Base-by-base conservation (phyloP, 208 protist genomes). In the Trypanosoma cruzi region DNA sequence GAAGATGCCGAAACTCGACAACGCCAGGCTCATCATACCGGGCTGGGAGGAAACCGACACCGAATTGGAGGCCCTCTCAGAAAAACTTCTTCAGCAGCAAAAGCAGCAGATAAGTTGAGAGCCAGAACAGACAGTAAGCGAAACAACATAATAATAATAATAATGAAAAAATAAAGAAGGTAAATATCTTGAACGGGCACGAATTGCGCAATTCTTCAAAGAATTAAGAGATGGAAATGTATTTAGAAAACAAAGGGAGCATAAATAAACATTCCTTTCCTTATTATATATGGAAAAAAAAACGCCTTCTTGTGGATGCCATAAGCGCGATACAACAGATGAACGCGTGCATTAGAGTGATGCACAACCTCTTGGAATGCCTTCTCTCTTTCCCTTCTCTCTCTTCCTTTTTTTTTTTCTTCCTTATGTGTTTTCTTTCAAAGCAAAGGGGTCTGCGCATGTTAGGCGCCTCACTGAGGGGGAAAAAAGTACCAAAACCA, bases 1-100 rank as follows among this genome's bases (percentile, higher is more conserved):
- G 0, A 99, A 99, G 73, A 93, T 92, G 75, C 92, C 96, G 28
- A 99, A 99, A 81, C 79, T 99, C 24, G 89, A 95, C 28, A 96
- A 90, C 60, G 98, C 97, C 0, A 87, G 86, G 72, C 77, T 77
- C 24, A 93, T 99, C 48, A 87, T 98, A 48, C 86, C 85, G 5
- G 84, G 96, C 29, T 98, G 98, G 96, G 86, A 88, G 14, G 73
- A 82, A 0, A 82, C 88, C 2, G 97, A 98, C 73, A 75, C 89
- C 20, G 80, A 91, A 68, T 69, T 97, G 36, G 81, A 90, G 58
- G 65, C 56, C 22, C 53, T 88, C 6, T 77, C 71, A 2, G 65
- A 73, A 31, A 28, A 64, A 75, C 44, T 68, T 28, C 16, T 42
- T 74, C 42, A 71, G 73, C 0, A 68, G 48, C n/a, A 42, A 2